Base-by-base conservation (phyloP, 768 basidiomycete genomes). In the Sistotremastrum niveocremeum region DNA sequence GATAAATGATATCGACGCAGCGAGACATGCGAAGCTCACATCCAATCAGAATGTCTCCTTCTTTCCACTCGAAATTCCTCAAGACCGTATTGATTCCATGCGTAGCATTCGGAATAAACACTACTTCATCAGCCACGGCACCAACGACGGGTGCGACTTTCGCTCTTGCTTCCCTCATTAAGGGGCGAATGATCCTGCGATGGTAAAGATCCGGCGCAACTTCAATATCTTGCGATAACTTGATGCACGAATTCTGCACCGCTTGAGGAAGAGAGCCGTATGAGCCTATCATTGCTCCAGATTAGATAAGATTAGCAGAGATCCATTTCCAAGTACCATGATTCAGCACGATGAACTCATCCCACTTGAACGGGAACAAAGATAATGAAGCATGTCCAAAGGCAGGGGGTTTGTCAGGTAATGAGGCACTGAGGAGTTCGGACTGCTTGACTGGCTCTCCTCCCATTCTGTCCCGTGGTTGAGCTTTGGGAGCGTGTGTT, bases 31-130 rank as follows among this genome's bases (percentile, higher is more conserved):
- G 47, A 5, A 9, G 51, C 54, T 46, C 39, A 84, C 81, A 74
- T 9, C 61, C 65, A 39, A 87, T 62, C 44, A 90, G 67, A 6
- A 82, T 62, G 58, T 90, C 86, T 0, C 72, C 77, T 42, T 73
- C 57, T 35, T 72, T 64, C 82, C 81, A 86, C 35, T 71, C 64
- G 32, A 90, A 65, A 48, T 85, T 85, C 41, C 70, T 62, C 33
- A 85, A 57, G 42, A 89, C 64, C 7, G 77, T 83, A 52, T 79
- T 77, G 34, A 89, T 52, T 3, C 75, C 82, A 51, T 73, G 68
- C 0, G 78, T 78, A 0, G 81, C 71, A 52, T 84, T 84, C 0
- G 70, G 60, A 0, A 79, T 71, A 29, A 73, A 52, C 6, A 62
- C 58, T 37, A 52, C 49, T 42, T 67, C 63, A 12, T 65, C 59